These are phyloP conservation scores for Wickerhamiella occidentalis DNA, from an alignment of 805 yeast genomes.

Conservation along the genomic window DNA sequence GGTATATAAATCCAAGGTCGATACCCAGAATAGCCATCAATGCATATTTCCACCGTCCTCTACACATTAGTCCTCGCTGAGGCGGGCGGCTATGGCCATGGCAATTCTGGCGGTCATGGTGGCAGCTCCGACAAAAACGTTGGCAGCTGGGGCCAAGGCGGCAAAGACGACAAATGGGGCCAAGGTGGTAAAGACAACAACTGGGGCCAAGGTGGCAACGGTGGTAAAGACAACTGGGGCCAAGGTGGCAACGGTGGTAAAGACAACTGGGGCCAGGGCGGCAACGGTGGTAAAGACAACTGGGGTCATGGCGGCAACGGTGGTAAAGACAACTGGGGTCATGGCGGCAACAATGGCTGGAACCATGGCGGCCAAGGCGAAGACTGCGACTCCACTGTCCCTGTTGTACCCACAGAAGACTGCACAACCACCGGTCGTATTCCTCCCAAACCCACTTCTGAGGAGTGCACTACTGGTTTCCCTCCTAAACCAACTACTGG, in stretches of 20 bases:
- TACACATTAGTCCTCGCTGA: not conserved
- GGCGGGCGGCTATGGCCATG: conserved; percentile 1
- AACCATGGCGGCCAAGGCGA: too few species aligned
- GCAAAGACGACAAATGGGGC: not conserved
- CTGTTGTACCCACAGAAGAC: too few species aligned
- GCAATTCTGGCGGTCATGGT: not conserved
- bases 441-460: not conserved
- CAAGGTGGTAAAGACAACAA: not conserved
- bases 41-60: not conserved
- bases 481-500: too few species aligned
- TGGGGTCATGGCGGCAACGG: too few species aligned
- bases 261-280: not conserved
- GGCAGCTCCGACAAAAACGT: not conserved
- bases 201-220: not conserved
- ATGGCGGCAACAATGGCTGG: too few species aligned
- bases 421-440: too few species aligned
- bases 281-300: not conserved
- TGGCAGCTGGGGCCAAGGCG: not conserved
- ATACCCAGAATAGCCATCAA: not conserved
- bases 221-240: not conserved
- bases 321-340: too few species aligned
- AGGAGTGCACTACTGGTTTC: too few species aligned
- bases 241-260: not conserved
- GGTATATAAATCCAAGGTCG: not conserved
- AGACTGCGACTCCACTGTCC: too few species aligned